Evolutionary conservation across 2,329 filamentous ascomycete genomes (phyloP).

Genomic region (Botrytis aclada): DNA sequence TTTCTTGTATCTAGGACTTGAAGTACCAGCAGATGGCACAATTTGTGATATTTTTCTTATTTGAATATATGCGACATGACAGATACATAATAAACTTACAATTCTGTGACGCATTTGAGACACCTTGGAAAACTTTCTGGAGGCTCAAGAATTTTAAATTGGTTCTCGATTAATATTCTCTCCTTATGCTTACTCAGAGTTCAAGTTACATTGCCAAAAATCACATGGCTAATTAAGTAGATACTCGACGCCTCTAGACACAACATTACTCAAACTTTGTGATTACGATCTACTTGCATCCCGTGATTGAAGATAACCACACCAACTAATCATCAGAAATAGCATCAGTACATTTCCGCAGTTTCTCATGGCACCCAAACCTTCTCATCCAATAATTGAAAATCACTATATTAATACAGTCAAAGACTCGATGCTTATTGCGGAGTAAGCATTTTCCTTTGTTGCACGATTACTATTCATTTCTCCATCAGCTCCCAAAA

Average conservation of each 20-base stretch:
- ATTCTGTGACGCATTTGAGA: accelerated
- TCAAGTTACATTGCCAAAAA: too few species aligned
- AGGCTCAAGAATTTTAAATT: background rate
- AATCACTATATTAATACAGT: too few species aligned
- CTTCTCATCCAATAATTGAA: background rate
- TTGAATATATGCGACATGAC: accelerated
- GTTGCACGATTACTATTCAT: conserved; percentile 14
- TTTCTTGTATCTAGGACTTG: background rate
- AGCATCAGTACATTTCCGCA: background rate
- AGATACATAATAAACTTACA: background rate
- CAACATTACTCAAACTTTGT: accelerated
- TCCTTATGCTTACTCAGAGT: too few species aligned
- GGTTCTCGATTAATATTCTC: background rate
- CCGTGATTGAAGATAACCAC: too few species aligned
- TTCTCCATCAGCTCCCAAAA: background rate
- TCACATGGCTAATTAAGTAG: background rate
- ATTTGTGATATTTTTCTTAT: background rate
- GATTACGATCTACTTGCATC: background rate
- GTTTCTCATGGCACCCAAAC: background rate
- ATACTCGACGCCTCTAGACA: background rate
- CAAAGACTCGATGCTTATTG: background rate
- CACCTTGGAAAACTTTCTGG: background rate
- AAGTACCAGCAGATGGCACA: background rate
- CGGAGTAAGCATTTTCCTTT: background rate
- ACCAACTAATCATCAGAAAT: background rate